phyloP scores from a whole-genome alignment of 768 basidiomycete species.

The Chalciporus piperatus region DNA sequence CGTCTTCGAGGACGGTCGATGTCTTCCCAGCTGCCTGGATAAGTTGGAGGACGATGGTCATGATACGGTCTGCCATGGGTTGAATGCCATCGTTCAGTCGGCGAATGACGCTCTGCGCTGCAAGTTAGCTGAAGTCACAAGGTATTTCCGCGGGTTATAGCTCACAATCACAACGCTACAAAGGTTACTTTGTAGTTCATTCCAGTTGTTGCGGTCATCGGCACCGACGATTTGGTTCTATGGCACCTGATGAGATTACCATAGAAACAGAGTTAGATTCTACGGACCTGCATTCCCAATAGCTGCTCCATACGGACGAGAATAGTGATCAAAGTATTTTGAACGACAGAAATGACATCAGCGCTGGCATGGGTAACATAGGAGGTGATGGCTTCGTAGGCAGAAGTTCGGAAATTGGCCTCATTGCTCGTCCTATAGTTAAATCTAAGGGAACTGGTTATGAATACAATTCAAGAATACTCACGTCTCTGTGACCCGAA shows the following conservation, averaged over 20 bases:
- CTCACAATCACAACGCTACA: slow-evolving; percentile 86
- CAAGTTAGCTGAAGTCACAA: slow-evolving; percentile 2
- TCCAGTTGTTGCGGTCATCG: slow-evolving; percentile 98
- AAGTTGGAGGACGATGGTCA: slow-evolving; percentile 85
- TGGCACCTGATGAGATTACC: not conserved
- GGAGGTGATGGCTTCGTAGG: slow-evolving; percentile 92
- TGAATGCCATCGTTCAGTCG: slow-evolving; percentile 80
- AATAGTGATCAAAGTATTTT: slow-evolving; percentile 76
- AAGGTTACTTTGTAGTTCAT: slow-evolving; percentile 94
- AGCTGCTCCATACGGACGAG: slow-evolving; percentile 91
- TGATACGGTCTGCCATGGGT: slow-evolving; percentile 90
- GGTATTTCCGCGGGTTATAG: slow-evolving; percentile 4
- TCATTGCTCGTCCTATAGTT: slow-evolving; percentile 71
- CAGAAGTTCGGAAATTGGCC: slow-evolving; percentile 89
- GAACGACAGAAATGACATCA: slow-evolving; percentile 78
- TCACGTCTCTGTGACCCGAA: slow-evolving; percentile 86
- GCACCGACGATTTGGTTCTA: slow-evolving; percentile 91
- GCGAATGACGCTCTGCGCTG: slow-evolving; percentile 73
- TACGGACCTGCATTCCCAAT: slow-evolving; percentile 70
- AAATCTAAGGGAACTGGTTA: slow-evolving; percentile 10
- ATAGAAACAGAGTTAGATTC: not conserved
- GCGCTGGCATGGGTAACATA: slow-evolving; percentile 77
- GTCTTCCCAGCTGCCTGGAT: slow-evolving; percentile 88
- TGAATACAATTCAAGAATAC: slow-evolving; percentile 19
- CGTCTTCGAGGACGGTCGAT: slow-evolving; percentile 93